Percentiles rank a stretch among this genome's conserved stretches.
Evolutionary conservation across 2,329 filamentous ascomycete species (phyloP).

Genomic region (Rhynchosporium graminicola): DNA sequence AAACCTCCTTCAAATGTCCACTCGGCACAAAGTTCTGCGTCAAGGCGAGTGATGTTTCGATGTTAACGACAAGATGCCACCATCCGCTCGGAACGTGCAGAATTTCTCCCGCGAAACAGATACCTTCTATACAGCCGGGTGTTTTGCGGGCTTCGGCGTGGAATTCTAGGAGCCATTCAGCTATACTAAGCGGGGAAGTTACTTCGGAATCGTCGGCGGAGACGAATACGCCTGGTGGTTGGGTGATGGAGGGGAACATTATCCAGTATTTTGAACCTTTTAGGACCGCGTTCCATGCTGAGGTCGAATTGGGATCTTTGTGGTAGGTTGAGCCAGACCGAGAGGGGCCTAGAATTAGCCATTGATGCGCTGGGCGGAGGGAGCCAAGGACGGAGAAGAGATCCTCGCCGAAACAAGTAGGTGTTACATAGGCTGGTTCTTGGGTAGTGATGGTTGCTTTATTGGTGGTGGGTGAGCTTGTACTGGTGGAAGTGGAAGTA

Average conservation of each 20-base stretch:
- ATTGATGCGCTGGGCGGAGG: conserved; percentile 83
- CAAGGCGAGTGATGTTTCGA: conserved; percentile 80
- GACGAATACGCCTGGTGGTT: conserved; percentile 85
- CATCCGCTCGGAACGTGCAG: conserved; percentile 91
- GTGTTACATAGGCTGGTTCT: conserved; percentile 68
- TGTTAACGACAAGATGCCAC: conserved; percentile 95
- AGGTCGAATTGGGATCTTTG: conserved; percentile 73
- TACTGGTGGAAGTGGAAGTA: conserved; percentile 45
- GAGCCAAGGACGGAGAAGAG: conserved; percentile 76
- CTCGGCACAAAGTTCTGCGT: conserved; percentile 93
- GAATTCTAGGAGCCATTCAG: conserved; percentile 93
- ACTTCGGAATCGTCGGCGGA: conserved; percentile 90
- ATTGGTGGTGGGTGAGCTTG: conserved; percentile 36
- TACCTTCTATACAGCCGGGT: conserved; percentile 79
- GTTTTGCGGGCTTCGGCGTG: conserved; percentile 77
- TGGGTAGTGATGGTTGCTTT: conserved; percentile 29
- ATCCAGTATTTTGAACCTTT: conserved; percentile 96
- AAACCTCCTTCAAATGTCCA: conserved; percentile 68
- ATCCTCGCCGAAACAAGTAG: conserved; percentile 83
- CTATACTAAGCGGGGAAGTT: conserved; percentile 89
- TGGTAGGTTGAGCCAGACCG: conserved; percentile 93
- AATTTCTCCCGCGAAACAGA: conserved; percentile 82
- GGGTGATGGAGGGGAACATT: conserved; percentile 72
- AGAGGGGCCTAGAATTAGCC: conserved; percentile 88
- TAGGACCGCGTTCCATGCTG: conserved; percentile 93